A percentile compares a stretch with the other conserved stretches of the same genome.
Conservation (phyloP, 2,329 filamentous ascomycete genomes). For the Trichoderma lentiforme region DNA sequence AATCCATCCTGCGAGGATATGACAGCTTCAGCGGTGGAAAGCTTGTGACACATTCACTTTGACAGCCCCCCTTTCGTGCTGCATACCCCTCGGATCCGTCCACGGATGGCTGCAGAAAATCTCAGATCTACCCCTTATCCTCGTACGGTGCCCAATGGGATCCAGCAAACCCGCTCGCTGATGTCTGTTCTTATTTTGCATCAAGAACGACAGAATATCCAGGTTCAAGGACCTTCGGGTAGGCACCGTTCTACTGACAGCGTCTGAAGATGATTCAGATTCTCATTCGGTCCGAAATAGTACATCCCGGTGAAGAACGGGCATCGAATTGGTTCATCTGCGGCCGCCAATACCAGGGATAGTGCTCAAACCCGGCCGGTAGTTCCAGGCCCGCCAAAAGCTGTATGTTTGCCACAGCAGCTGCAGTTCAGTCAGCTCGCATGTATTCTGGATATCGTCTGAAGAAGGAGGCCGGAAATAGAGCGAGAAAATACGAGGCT, state of each 20-base stretch:
- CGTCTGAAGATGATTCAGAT: not conserved
- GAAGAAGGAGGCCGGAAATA: not conserved
- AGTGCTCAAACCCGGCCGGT: not conserved
- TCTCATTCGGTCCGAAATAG: constrained; percentile 12
- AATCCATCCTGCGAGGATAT: not conserved
- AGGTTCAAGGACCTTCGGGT: not conserved
- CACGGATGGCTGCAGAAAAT: constrained; percentile 10
- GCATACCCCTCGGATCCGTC: not conserved
- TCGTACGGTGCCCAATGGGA: not conserved
- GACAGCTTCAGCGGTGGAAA: not conserved
- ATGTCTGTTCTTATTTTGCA: not conserved
- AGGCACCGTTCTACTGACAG: not conserved
- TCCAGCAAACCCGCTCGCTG: not conserved
- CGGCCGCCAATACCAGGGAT: not conserved
- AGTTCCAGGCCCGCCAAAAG: not conserved
- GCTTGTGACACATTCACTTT: constrained; percentile 1
- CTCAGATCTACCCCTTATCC: constrained; percentile 9
- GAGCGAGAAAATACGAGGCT: not conserved
- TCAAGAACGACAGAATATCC: not conserved
- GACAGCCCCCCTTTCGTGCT: not conserved
- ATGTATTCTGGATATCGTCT: not conserved
- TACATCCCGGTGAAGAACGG: not conserved
- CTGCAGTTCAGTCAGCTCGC: not conserved
- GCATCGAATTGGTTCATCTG: not conserved
- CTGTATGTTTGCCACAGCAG: not conserved